Conservation (phyloP, 805 yeast species). For the Ogataea angusta region DNA sequence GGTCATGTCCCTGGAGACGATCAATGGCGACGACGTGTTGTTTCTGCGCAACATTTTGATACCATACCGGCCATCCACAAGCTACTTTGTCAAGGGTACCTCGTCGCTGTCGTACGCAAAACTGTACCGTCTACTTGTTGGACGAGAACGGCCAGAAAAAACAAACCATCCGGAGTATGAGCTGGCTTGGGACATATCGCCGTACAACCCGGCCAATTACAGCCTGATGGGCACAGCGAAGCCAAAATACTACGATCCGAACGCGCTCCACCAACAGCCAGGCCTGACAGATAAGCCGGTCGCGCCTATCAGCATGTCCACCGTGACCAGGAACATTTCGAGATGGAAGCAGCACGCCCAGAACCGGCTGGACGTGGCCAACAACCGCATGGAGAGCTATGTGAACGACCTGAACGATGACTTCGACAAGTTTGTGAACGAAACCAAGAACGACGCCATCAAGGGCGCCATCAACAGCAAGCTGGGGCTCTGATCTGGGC, state of each 20-base stretch:
- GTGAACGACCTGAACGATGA: conserved; percentile 31
- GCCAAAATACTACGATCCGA: conserved; percentile 33
- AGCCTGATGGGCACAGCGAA: conserved; percentile 26
- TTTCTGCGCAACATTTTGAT: conserved; percentile 66
- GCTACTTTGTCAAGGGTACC: conserved; percentile 84
- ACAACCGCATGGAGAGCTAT: conserved; percentile 24
- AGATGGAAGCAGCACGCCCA: conserved; percentile 25
- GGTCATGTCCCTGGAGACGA: conserved; percentile 26
- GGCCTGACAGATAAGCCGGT: conserved; percentile 20
- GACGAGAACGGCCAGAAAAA: conserved; percentile 59
- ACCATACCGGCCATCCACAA: conserved; percentile 76
- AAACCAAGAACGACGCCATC: conserved; percentile 30
- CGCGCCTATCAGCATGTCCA: conserved; percentile 12
- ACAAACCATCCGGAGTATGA: conserved; percentile 47
- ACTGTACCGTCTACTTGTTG: conserved; percentile 65
- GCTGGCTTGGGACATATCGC: conserved; percentile 47
- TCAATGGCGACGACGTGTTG: conserved; percentile 47
- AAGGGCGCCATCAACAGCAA: conserved; percentile 27
- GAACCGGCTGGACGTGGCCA: conserved; percentile 23
- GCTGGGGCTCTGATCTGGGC: conserved; percentile 17
- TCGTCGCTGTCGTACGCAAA: conserved; percentile 59
- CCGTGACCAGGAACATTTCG: conserved; percentile 14
- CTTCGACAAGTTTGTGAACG: conserved; percentile 28
- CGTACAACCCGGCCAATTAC: conserved; percentile 34
- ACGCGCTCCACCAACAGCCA: conserved; percentile 30